phyloP scores from a whole-genome alignment of 116 monocot genomes.

The Papilionanthe hybrid region DNA sequence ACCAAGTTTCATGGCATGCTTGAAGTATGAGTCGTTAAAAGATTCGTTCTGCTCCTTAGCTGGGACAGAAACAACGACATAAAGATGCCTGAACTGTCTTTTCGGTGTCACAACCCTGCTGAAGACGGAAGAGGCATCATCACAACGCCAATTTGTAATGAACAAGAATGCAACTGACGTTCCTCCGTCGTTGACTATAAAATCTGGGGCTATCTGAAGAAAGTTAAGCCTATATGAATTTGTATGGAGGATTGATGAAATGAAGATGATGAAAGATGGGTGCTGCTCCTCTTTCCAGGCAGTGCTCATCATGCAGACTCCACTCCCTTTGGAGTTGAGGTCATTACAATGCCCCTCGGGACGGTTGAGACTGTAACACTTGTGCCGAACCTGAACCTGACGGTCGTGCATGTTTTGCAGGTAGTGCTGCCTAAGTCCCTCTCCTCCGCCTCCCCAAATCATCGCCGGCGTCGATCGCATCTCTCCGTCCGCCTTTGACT shows the following conservation, averaged over 20 bases:
- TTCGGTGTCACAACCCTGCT: constrained; percentile 64
- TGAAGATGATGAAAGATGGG: constrained; percentile 66
- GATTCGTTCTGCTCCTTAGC: constrained; percentile 82
- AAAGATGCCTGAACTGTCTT: constrained; percentile 53
- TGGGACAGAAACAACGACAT: constrained; percentile 49
- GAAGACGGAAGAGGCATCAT: constrained; percentile 40
- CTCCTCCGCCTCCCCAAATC: constrained; percentile 63
- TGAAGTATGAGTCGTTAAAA: constrained; percentile 69
- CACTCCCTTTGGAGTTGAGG: constrained; percentile 65
- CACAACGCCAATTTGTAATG: constrained; percentile 58
- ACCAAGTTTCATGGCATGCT: constrained; percentile 65
- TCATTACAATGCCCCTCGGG: constrained; percentile 94
- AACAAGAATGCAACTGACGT: constrained; percentile 81
- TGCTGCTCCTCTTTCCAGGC: constrained; percentile 78
- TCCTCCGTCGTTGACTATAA: constrained; percentile 92
- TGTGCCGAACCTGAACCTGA: constrained; percentile 70
- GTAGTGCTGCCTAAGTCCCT: constrained; percentile 85
- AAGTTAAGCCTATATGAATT: constrained; percentile 89
- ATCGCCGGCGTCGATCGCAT: constrained; percentile 34
- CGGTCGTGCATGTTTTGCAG: constrained; percentile 85
- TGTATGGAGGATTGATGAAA: constrained; percentile 59
- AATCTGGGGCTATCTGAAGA: constrained; percentile 77
- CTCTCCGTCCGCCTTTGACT: constrained; percentile 33
- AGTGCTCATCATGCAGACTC: constrained; percentile 83
- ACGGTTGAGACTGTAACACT: constrained; percentile 69